Base-by-base conservation (phyloP, 345 rosid genomes). In the Crucihimalaya himalaica region DNA sequence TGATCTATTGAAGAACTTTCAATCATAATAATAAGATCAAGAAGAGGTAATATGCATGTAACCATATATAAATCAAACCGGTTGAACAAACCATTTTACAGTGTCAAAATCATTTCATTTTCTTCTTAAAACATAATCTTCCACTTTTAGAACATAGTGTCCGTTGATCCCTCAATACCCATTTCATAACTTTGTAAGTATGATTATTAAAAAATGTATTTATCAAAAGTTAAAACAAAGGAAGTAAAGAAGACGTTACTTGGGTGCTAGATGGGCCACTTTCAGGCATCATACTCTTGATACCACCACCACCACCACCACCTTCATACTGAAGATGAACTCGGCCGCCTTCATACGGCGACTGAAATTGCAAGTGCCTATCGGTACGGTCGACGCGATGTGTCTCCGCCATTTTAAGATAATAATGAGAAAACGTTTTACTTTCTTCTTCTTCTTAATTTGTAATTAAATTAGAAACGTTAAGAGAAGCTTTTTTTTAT, bases 301-400 rank as follows among this genome's bases (percentile, higher is more conserved):
- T 34, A 39, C 80, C 79, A 1, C 62, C 73, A 2, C 28, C 46
- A 16, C 56, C 61, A 0, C 55, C 68, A 29, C 35, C 78, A 1
- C 79, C 79, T 68, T 68, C 78, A 40, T 57, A n/a, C 35, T 48
- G 66, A 57, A 35, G 1, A 14, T 66, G 11, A 40, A 50, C 78
- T 68, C 63, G 50, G 14, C 79, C 79, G 6, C 75, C 80, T 76
- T 76, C 80, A 45, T 64, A 77, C 3, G 80, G 75, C 0, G 75
- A 63, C 52, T 70, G 71, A 63, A 70, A 70, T 20, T 70, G 80
- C 37, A 28, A 70, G 48, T 77, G 76, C 62, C 80, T 70, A 35
- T 77, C 80, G 3, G 70, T 61, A 62, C 76, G 80, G 15, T 77
- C 80, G 39, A 39, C 71, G 21, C 74, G 69, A 62, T 75, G 70